Conservation (phyloP, 495 filamentous ascomycete species). For the Xylaria longipes region DNA sequence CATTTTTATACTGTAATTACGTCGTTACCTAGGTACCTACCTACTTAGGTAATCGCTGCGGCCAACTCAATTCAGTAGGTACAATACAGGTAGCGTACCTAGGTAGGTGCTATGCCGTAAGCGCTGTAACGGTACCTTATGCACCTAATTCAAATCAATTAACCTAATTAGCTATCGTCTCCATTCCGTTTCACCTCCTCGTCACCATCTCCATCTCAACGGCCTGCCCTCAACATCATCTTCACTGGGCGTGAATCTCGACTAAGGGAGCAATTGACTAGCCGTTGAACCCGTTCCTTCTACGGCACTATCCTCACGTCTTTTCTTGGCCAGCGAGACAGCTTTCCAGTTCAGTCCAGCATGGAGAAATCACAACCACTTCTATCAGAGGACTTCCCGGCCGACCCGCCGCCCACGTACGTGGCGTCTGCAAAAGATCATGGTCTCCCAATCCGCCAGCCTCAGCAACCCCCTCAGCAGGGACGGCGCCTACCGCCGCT, state of each 20-base stretch:
- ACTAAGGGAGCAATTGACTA: background rate
- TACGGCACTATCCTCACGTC: background rate
- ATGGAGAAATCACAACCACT: constrained; percentile 39
- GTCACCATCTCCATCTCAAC: background rate
- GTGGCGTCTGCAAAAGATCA: constrained; percentile 49
- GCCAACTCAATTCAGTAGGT: constrained; percentile 2
- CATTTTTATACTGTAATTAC: constrained; percentile 1
- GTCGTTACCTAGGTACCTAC: background rate
- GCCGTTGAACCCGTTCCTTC: background rate
- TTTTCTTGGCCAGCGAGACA: background rate
- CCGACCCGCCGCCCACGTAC: constrained; percentile 53
- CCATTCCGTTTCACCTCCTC: background rate
- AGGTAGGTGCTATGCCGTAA: background rate
- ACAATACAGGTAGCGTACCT: background rate
- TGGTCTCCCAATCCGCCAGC: constrained; percentile 41
- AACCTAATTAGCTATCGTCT: constrained; percentile 5
- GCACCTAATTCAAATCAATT: constrained; percentile 22
- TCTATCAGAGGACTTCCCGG: constrained; percentile 39
- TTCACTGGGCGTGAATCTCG: background rate
- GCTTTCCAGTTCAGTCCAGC: constrained; percentile 9
- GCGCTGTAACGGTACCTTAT: background rate
- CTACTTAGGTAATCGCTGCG: background rate
- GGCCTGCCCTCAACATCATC: background rate
- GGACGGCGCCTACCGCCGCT: constrained; percentile 62
- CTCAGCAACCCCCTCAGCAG: constrained; percentile 36